A percentile compares a stretch with the other conserved stretches of the same genome.
These are phyloP conservation scores for Pulveroboletus frians DNA, from an alignment of 768 basidiomycete species.

Conservation along the genomic window DNA sequence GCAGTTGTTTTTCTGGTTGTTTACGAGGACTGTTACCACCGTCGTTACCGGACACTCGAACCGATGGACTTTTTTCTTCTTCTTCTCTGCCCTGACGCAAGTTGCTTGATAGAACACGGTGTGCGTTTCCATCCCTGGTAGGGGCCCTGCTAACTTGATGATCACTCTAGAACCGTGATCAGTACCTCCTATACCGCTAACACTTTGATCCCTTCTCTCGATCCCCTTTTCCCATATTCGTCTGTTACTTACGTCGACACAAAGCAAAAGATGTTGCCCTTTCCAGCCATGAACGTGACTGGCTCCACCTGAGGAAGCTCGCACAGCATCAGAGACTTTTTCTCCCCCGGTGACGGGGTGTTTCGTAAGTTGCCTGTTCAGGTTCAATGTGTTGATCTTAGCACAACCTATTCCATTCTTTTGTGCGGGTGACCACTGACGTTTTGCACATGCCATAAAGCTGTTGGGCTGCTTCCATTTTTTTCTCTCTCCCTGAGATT, in stretches of 20 bases:
- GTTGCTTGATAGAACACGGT: slow-evolving; percentile 4
- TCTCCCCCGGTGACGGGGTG: slow-evolving; percentile 14
- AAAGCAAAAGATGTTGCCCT: neutral
- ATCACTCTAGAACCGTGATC: neutral
- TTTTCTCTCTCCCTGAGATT: slow-evolving; percentile 11
- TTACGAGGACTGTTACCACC: neutral
- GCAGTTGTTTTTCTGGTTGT: neutral
- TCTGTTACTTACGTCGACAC: neutral
- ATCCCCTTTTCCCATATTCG: neutral
- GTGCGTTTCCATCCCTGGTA: slow-evolving; percentile 1
- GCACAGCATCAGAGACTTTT: slow-evolving; percentile 25
- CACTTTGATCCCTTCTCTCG: neutral
- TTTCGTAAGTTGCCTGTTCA: slow-evolving; percentile 19
- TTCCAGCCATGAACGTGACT: neutral
- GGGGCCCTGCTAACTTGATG: slow-evolving; percentile 2
- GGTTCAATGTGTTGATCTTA: neutral
- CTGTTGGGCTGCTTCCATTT: slow-evolving; percentile 1
- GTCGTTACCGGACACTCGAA: neutral
- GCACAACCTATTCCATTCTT: neutral
- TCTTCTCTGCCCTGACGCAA: neutral
- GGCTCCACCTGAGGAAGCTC: slow-evolving; percentile 2
- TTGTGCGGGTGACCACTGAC: slow-evolving; percentile 9
- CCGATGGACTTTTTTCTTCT: neutral
- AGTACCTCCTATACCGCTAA: neutral
- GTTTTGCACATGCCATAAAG: slow-evolving; percentile 5